These are phyloP conservation scores for Candida tetrigidarum DNA, from an alignment of 1,139 yeast species.

Conservation along the genomic window DNA sequence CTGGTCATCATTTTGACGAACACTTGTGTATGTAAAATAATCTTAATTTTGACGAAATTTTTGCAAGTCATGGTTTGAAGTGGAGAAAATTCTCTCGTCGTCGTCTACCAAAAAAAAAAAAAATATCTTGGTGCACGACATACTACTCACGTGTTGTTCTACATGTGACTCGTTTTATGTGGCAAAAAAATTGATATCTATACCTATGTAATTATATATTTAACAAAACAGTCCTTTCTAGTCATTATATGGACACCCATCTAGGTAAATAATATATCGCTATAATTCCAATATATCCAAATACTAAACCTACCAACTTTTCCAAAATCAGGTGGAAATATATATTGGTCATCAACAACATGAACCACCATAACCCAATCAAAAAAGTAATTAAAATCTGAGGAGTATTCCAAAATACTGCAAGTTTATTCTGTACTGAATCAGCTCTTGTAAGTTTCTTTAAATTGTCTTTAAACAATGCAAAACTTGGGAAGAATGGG, in stretches of 20 bases:
- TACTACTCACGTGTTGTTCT: too few relatives aligned
- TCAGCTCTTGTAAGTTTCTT: not conserved
- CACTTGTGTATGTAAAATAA: too few relatives aligned
- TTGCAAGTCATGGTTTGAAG: too few relatives aligned
- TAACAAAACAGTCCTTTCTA: too few relatives aligned
- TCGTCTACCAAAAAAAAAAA: too few relatives aligned
- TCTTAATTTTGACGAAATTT: too few relatives aligned
- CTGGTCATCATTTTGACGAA: too few relatives aligned
- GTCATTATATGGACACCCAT: conserved; percentile 9
- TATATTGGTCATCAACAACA: conserved; percentile 82
- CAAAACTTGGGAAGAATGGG: conserved; percentile 41
- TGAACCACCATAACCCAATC: conserved; percentile 76
- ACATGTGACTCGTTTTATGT: too few relatives aligned
- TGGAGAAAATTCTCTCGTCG: too few relatives aligned
- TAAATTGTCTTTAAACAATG: not conserved
- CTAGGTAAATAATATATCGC: conserved; percentile 17
- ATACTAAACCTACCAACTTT: conserved; percentile 65
- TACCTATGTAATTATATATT: too few relatives aligned
- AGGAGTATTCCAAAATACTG: conserved; percentile 39
- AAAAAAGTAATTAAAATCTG: conserved; percentile 46
- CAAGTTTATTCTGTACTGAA: not conserved
- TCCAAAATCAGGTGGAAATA: conserved; percentile 85
- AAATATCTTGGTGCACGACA: too few relatives aligned
- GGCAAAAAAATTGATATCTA: too few relatives aligned
- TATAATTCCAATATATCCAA: conserved; percentile 56